These are phyloP conservation scores for Hypoxylon sp. DNA, from an alignment of 2,329 filamentous ascomycete genomes.

Conservation along the genomic window DNA sequence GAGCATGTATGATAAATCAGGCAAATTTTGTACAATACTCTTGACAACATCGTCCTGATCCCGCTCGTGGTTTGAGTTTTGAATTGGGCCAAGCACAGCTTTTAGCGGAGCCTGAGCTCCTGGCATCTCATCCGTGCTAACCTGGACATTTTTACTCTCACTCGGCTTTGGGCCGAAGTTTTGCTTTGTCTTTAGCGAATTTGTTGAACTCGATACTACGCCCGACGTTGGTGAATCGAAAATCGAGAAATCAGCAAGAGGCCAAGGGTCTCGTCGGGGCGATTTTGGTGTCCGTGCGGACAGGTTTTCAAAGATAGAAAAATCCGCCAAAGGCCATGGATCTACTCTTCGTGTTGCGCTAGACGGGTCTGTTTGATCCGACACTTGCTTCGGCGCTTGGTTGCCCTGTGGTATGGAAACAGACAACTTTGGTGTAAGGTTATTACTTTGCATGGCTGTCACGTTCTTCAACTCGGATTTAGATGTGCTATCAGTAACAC, in stretches of 20 bases:
- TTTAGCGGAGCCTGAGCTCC: constrained; percentile 24
- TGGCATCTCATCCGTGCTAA: constrained; percentile 4
- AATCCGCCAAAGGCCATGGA: constrained; percentile 45
- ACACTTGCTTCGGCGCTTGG: constrained; percentile 17
- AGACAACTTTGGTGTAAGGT: constrained; percentile 27
- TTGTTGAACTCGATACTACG: constrained; percentile 12
- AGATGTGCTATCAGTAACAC: background rate
- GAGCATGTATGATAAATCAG: constrained; percentile 65
- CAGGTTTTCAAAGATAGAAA: constrained; percentile 46
- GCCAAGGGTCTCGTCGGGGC: constrained; percentile 31
- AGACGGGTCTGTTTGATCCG: constrained; percentile 6
- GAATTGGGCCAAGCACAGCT: constrained; percentile 38
- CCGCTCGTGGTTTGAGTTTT: constrained; percentile 28
- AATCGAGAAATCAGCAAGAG: constrained; percentile 32
- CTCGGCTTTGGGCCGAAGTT: constrained; percentile 10
- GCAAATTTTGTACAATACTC: constrained; percentile 58
- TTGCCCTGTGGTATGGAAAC: constrained; percentile 32
- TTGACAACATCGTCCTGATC: constrained; percentile 56
- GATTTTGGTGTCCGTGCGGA: constrained; percentile 30
- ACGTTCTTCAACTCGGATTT: background rate
- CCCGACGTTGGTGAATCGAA: constrained; percentile 34
- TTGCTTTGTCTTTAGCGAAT: constrained; percentile 22
- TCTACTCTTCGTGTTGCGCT: constrained; percentile 24
- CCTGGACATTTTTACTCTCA: background rate
- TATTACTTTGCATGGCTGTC: constrained; percentile 6